phyloP scores from a whole-genome alignment of 2,329 filamentous ascomycete species.

The Botrytis elliptica region DNA sequence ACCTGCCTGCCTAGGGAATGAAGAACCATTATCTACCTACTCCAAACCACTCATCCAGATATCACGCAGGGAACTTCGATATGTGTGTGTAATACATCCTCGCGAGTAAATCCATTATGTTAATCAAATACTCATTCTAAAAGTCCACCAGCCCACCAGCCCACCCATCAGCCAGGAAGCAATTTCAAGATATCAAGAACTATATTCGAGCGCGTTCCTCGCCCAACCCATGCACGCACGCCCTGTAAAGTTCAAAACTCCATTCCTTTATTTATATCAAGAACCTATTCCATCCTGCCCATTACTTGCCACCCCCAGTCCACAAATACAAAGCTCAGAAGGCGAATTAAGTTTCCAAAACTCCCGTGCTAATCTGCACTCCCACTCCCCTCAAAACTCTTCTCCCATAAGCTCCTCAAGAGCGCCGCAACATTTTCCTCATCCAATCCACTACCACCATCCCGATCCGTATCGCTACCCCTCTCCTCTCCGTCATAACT shows the following conservation, averaged over 20 bases:
- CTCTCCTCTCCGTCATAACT: constrained; percentile 40
- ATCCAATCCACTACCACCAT: constrained; percentile 28
- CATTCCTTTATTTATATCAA: neutral
- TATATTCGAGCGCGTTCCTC: neutral
- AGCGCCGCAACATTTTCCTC: constrained; percentile 49
- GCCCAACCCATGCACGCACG: neutral
- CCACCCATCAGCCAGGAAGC: neutral
- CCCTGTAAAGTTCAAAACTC: neutral
- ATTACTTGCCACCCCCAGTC: neutral
- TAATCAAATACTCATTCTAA: constrained; percentile 2
- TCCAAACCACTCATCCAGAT: neutral
- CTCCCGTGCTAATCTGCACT: constrained; percentile 41
- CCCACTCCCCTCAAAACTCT: constrained; percentile 53
- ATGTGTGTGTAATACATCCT: neutral
- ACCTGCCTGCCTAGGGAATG: no score
- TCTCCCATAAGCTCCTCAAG: constrained; percentile 61
- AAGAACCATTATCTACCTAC: neutral
- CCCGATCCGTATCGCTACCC: constrained; percentile 31
- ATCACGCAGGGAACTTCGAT: neutral
- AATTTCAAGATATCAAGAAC: neutral
- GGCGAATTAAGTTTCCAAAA: neutral
- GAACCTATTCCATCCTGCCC: neutral
- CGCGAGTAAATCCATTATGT: neutral
- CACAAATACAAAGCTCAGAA: neutral
- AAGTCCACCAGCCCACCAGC: neutral